phyloP scores from a whole-genome alignment of 2,329 filamentous ascomycete species.

The Colletotrichum plurivorum region DNA sequence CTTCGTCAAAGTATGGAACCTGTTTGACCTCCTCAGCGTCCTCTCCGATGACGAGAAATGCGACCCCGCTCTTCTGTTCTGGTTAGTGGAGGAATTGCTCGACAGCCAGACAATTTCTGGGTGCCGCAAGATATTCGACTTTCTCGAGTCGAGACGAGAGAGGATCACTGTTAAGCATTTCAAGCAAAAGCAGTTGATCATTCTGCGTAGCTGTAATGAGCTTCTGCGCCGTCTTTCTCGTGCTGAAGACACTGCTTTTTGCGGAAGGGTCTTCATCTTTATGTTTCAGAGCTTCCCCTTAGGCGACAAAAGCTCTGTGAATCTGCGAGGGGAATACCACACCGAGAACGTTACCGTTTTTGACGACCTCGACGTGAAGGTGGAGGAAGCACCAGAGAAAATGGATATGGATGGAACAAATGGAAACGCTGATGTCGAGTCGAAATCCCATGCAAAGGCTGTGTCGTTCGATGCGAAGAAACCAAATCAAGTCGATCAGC shows the following conservation, averaged over 20 bases:
- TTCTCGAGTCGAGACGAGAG: constrained; percentile 92
- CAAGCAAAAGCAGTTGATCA: constrained; percentile 87
- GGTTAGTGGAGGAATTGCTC: constrained; percentile 93
- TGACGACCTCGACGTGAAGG: constrained; percentile 67
- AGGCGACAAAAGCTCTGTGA: constrained; percentile 97
- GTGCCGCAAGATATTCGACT: constrained; percentile 93
- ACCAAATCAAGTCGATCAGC: constrained; percentile 58
- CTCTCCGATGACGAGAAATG: constrained; percentile 85
- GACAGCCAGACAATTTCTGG: constrained; percentile 96
- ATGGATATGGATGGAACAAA: constrained; percentile 77
- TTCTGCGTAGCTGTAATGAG: constrained; percentile 96
- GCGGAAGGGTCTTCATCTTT: constrained; percentile 97
- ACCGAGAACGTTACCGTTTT: constrained; percentile 93
- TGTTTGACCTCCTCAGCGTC: constrained; percentile 91
- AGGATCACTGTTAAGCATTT: constrained; percentile 86
- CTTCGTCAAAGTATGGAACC: constrained; percentile 91
- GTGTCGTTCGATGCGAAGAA: constrained; percentile 62
- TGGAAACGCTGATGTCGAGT: constrained; percentile 51
- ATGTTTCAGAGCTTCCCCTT: constrained; percentile 98
- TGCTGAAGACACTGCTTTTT: constrained; percentile 97
- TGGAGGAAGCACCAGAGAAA: constrained; percentile 56
- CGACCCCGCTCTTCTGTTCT: constrained; percentile 87
- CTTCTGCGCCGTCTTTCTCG: constrained; percentile 93
- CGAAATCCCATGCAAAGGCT: constrained; percentile 55
- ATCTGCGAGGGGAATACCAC: constrained; percentile 95